phyloP scores from a whole-genome alignment of 2,329 filamentous ascomycete species.

The Sporothrix dimorphospora region DNA sequence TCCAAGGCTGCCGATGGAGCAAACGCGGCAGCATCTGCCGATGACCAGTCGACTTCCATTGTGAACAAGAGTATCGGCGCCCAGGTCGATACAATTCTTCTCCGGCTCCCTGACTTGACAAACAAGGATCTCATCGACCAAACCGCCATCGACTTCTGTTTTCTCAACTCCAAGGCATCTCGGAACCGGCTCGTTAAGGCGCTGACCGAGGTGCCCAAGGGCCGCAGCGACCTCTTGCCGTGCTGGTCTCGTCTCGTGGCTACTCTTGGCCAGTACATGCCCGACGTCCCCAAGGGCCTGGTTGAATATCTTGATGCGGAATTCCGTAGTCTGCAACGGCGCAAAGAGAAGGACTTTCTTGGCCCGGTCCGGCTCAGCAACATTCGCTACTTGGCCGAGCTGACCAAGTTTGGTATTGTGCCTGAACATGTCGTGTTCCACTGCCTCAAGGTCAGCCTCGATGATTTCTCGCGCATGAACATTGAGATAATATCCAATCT shows the following conservation, averaged over 20 bases:
- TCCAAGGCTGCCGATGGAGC: conserved; percentile 55
- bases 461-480: conserved; percentile 98
- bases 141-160: conserved; percentile 94
- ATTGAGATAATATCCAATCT: conserved; percentile 98
- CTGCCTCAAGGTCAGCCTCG: conserved; percentile 93
- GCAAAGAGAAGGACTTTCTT: conserved; percentile 96
- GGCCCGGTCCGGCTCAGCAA: conserved; percentile 92
- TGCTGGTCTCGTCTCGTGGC: conserved; percentile 91
- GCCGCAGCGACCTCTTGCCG: conserved; percentile 85
- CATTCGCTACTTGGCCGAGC: conserved; percentile 93
- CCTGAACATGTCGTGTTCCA: conserved; percentile 99
- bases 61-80: conserved; percentile 97
- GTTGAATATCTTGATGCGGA: conserved; percentile 94
- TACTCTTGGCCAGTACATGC: conserved; percentile 90
- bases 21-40: conserved; percentile 47
- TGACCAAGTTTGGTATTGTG: conserved; percentile 97
- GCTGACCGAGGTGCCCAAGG: conserved; percentile 91
- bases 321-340: conserved; percentile 92
- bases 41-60: conserved; percentile 91
- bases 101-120: conserved; percentile 86
- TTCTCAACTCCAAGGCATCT: conserved; percentile 96
- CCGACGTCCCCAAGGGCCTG: conserved; percentile 88
- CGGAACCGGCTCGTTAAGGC: conserved; percentile 92
- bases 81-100: conserved; percentile 88
- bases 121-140: conserved; percentile 92